Percentiles rank a stretch among this genome's conserved stretches.
These are phyloP conservation scores for Calocera viscosa DNA, from an alignment of 768 basidiomycete genomes.

Conservation along the genomic window DNA sequence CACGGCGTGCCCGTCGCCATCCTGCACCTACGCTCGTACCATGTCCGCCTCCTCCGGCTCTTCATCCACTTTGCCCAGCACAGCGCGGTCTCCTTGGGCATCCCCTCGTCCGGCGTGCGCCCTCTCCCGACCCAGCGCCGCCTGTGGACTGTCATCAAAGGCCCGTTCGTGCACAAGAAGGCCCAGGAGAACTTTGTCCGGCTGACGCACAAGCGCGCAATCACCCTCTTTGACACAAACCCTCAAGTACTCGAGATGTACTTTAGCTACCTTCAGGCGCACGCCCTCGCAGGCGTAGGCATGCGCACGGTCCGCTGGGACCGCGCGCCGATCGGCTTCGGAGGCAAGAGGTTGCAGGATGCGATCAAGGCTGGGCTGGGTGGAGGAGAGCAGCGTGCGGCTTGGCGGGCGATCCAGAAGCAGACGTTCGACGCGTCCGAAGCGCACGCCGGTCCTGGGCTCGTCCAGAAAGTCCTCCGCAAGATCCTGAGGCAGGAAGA, in stretches of 20 bases:
- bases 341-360: conserved; percentile 29
- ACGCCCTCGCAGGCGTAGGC: conserved; percentile 76
- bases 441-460: not conserved
- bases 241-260: conserved; percentile 64
- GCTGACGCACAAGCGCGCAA: conserved; percentile 63
- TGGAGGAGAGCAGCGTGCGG: not conserved
- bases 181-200: conserved; percentile 90
- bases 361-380: conserved; percentile 23
- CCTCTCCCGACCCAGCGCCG: conserved; percentile 60
- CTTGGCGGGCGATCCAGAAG: not conserved
- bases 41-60: conserved; percentile 51
- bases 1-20: conserved; percentile 66
- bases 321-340: conserved; percentile 43
- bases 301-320: conserved; percentile 74
- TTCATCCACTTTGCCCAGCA: conserved; percentile 76
- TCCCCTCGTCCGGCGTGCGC: conserved; percentile 55
- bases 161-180: conserved; percentile 89
- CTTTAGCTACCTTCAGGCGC: conserved; percentile 61
- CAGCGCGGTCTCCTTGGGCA: conserved; percentile 70
- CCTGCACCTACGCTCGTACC: conserved; percentile 73
- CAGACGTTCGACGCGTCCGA: not conserved
- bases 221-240: conserved; percentile 87
- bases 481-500: not conserved
- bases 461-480: not conserved
- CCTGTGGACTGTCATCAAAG: conserved; percentile 73